Base-by-base conservation (phyloP, 768 basidiomycete genomes). In the Coprinopsis marcescibilis region DNA sequence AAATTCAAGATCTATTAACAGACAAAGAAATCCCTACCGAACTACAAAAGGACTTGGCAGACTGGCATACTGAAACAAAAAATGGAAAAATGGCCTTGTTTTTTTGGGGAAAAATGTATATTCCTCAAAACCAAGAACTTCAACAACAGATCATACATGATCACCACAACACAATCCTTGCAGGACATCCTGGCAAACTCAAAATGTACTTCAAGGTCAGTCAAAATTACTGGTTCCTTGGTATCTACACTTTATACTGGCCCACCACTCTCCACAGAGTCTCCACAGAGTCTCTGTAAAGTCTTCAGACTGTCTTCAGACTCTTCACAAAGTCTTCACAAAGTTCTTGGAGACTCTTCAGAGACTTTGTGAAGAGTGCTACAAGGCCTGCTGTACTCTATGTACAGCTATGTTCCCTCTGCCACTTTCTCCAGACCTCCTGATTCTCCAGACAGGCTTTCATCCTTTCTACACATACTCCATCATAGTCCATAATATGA, bases 201-300 rank as follows among this genome's bases (percentile, higher is more conserved):
- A 38, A 29, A 47, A 47, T 38, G 11, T 40, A 15, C 46, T 3
- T 10, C 12, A 19, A 26, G 15, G 23, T 40, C 12, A 36, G 40
- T 20, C 15, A 37, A 49, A 15, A 46, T n/a, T 46, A 46, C 29
- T 49, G 39, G 23, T 43, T 33, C 39, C 51, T 44, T 1, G 44
- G 43, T 30, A 49, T 52, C 34, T 15, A 14, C 2, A 3, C 13
- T 1, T 46, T 46, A n/a, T n/a, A n/a, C n/a, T n/a, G n/a, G n/a
- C n/a, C n/a, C n/a, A n/a, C n/a, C n/a, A n/a, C n/a, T n/a, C n/a
- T n/a, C n/a, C n/a, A n/a, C n/a, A n/a, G n/a, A n/a, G n/a, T n/a
- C n/a, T n/a, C n/a, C n/a, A n/a, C n/a, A n/a, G n/a, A n/a, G n/a
- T n/a, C n/a, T n/a, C n/a, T n/a, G n/a, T n/a, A n/a, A n/a, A n/a